Base-by-base conservation (phyloP, 306 rosid genomes). In the Purshia tridentata region DNA sequence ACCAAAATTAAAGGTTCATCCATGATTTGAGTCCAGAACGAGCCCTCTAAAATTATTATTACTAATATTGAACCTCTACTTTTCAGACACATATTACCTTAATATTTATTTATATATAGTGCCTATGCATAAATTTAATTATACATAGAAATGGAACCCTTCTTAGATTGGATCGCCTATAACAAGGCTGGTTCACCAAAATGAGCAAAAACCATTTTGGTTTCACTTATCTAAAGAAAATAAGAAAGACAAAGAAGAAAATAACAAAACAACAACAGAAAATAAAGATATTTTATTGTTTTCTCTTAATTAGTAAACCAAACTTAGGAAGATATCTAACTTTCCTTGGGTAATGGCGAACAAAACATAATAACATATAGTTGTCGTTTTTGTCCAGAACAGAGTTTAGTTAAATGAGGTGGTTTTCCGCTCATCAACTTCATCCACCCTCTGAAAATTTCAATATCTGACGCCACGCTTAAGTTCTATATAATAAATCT, bases 391-490 rank as follows among this genome's bases (percentile, higher is more conserved):
- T 57, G 9, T 8, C 2, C 41, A 37, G 4, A 35, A 53, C 40
- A 39, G 40, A 50, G 23, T 4, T 29, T 42, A 53, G 80, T 86
- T 83, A 78, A 83, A 59, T 83, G 81, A 6, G 88, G 84, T 72
- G 65, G 91, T 81, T 87, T 84, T 81, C 84, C 57, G 97, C 90
- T 88, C 96, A 86, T 85, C 98, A 40, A 84, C 96, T 84, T 78
- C 77, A 78, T 66, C 91, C 73, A 59, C 80, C 47, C 2, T 29
- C 35, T 29, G 35, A 29, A 29, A 29, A 29, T 29, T 29, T 9
- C 22, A 20, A 4, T 8, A 54, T 22, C 29, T 14, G 53, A 39
- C 62, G 8, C 65, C n/a, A n/a, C n/a, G n/a, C n/a, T n/a, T n/a
- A n/a, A n/a, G n/a, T 20, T 59, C 48, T 13, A 29, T 44, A 57